Percentiles rank a stretch among this genome's conserved stretches.
Evolutionary conservation across 2,329 filamentous ascomycete species (phyloP).

Genomic region (Hyphodiscus sp.): DNA sequence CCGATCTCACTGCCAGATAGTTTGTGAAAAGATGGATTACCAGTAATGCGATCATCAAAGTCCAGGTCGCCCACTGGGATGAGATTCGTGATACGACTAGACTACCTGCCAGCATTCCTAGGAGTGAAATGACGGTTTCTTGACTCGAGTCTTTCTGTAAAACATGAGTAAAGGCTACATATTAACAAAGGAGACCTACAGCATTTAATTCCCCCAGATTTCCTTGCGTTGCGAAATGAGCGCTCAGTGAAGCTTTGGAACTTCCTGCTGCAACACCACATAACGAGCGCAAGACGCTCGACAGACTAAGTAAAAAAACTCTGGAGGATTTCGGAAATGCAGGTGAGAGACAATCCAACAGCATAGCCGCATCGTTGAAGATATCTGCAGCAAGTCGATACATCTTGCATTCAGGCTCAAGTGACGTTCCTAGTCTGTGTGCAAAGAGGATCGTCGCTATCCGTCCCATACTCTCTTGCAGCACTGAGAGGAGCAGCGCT

Average conservation of each 20-base stretch:
- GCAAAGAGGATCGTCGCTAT: slow-evolving; percentile 66
- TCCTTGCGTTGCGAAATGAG: slow-evolving; percentile 81
- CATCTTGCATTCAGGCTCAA: slow-evolving; percentile 68
- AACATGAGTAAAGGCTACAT: slow-evolving; percentile 6
- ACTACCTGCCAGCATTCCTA: slow-evolving; percentile 82
- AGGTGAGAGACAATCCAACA: slow-evolving; percentile 64
- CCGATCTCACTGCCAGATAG: slow-evolving; percentile 75
- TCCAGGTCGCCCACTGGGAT: slow-evolving; percentile 66
- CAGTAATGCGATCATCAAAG: slow-evolving; percentile 64
- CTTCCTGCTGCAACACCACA: slow-evolving; percentile 89
- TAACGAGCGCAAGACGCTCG: slow-evolving; percentile 57
- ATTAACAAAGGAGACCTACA: slow-evolving; percentile 34
- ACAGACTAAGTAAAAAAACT: slow-evolving; percentile 51
- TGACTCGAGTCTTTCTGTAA: slow-evolving; percentile 76
- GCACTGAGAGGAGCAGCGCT: slow-evolving; percentile 57
- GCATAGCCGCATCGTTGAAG: slow-evolving; percentile 64
- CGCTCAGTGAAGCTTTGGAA: slow-evolving; percentile 83
- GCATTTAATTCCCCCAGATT: slow-evolving; percentile 93
- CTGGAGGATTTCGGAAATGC: slow-evolving; percentile 51
- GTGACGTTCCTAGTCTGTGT: slow-evolving; percentile 56
- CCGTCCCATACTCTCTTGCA: slow-evolving; percentile 59
- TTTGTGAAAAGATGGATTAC: slow-evolving; percentile 76
- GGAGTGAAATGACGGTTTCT: slow-evolving; percentile 83
- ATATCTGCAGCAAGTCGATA: slow-evolving; percentile 64
- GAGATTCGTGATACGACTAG: slow-evolving; percentile 72